Base-by-base conservation (phyloP, 2,329 filamentous ascomycete genomes). In the Nothophoma quercina region DNA sequence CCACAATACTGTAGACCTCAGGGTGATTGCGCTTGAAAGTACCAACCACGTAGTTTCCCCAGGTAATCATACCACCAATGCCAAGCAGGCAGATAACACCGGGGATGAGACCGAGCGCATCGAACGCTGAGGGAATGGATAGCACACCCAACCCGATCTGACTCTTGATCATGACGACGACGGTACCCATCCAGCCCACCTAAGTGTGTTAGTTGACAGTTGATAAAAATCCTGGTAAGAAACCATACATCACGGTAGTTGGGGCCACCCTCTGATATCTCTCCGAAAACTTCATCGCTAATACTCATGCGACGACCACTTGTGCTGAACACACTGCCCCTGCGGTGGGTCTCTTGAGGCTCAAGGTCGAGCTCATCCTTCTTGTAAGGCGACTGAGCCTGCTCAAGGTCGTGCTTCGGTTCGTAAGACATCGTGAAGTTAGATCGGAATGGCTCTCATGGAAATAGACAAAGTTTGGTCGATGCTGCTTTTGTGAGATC, bases 1-100 rank as follows among this genome's bases (percentile, higher is more conserved):
- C 82, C 25, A 81, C 82, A 72, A 84, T 83, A 47, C 78, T 79
- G 59, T 84, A 83, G 3, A 84, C 81, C 53, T 82, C 73, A 1
- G 78, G 79, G 59, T 83, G 81, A 10, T 75, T 71, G 16, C 81
- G 60, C 63, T 84, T 84, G 69, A 83, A 83, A 18, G 68, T 55
- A 9, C 77, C 79, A 13, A 81, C 71, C 12, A 80, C 76, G 52
- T 78, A 79, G 38, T 73, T 69, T 1, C 77, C 78, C 79, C 79
- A 81, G 1, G 76, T 77, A 0, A 78, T 79, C 46, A 80, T 77
- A 19, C 22, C 54, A 2, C 68, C 74, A n/a, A 80, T 69, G 1
- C 51, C 44, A 12, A 70, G 29, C 12, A 81, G 64, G 19, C 72
- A 69, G 26, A 81, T 72, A 5, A 80, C 61, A 12, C 79, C 79